phyloP scores from a whole-genome alignment of 768 basidiomycete genomes.

The Boletus sp. region DNA sequence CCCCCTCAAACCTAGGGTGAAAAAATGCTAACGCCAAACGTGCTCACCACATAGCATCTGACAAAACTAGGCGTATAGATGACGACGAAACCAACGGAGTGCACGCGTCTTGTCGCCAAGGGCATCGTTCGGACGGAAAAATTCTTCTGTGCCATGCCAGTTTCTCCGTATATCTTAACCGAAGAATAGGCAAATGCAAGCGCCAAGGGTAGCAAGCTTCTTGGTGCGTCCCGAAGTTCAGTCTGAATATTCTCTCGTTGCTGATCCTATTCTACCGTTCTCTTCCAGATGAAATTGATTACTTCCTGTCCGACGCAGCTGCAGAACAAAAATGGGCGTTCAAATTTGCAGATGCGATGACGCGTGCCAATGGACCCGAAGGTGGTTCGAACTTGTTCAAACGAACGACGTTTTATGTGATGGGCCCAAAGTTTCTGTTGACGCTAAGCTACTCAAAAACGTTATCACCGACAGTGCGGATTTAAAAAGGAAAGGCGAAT shows the following conservation, averaged over 20 bases:
- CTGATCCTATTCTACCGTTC: not conserved
- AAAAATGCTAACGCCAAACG: not conserved
- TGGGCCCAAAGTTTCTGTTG: constrained; percentile 59
- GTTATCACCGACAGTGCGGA: constrained; percentile 63
- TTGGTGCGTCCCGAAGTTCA: constrained; percentile 49
- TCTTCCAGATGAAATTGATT: constrained; percentile 58
- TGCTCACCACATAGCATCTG: constrained; percentile 44
- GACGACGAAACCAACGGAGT: constrained; percentile 59
- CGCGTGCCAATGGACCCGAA: constrained; percentile 48
- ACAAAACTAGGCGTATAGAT: constrained; percentile 65
- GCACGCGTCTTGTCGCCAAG: constrained; percentile 76
- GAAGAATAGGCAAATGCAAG: constrained; percentile 68
- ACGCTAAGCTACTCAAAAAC: constrained; percentile 60
- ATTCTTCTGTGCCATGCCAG: constrained; percentile 74
- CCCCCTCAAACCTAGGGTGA: not conserved
- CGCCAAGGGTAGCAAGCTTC: constrained; percentile 50
- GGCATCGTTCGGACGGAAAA: constrained; percentile 82
- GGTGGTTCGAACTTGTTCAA: constrained; percentile 54
- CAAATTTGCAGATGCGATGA: constrained; percentile 58
- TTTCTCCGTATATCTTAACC: constrained; percentile 59
- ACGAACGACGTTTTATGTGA: constrained; percentile 72
- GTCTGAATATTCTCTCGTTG: not conserved
- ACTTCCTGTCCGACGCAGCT: constrained; percentile 54
- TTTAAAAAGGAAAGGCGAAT: constrained; percentile 46
- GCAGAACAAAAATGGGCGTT: constrained; percentile 70